Conservation (phyloP, 2,329 filamentous ascomycete genomes). For the Xylaria sp. region DNA sequence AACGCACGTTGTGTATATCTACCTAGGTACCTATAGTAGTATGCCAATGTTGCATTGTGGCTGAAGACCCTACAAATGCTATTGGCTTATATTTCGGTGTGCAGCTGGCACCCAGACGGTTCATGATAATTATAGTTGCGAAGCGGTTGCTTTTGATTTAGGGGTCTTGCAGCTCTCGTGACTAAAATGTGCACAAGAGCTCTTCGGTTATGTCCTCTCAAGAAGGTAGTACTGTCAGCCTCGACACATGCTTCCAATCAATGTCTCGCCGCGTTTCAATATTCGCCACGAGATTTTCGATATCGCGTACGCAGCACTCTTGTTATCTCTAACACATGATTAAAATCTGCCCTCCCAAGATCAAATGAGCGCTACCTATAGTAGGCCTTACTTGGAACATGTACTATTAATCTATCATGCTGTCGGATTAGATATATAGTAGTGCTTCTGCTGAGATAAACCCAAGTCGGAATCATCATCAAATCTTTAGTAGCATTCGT, state of each 20-base stretch:
- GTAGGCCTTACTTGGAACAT: background rate
- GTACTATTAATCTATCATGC: background rate
- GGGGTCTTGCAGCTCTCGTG: background rate
- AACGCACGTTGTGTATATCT: background rate
- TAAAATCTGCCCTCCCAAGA: background rate
- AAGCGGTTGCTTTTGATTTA: background rate
- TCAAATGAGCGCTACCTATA: background rate
- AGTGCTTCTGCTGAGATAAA: background rate
- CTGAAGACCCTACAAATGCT: slow-evolving; percentile 5
- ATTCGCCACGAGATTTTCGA: background rate
- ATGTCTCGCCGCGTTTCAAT: background rate
- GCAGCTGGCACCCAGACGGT: background rate
- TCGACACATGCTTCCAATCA: background rate
- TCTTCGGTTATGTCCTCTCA: background rate
- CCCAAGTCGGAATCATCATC: background rate
- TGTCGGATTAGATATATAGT: background rate
- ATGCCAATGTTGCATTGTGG: slow-evolving; percentile 19
- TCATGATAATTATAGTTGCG: slow-evolving; percentile 5
- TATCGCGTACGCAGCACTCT: background rate
- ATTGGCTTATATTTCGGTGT: slow-evolving; percentile 14
- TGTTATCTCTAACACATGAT: background rate
- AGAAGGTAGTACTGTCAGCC: background rate
- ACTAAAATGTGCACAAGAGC: background rate
- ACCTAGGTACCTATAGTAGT: background rate
- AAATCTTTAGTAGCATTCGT: background rate